Conservation (phyloP, 2,329 filamentous ascomycete species). For the Diaporthe vaccinii region DNA sequence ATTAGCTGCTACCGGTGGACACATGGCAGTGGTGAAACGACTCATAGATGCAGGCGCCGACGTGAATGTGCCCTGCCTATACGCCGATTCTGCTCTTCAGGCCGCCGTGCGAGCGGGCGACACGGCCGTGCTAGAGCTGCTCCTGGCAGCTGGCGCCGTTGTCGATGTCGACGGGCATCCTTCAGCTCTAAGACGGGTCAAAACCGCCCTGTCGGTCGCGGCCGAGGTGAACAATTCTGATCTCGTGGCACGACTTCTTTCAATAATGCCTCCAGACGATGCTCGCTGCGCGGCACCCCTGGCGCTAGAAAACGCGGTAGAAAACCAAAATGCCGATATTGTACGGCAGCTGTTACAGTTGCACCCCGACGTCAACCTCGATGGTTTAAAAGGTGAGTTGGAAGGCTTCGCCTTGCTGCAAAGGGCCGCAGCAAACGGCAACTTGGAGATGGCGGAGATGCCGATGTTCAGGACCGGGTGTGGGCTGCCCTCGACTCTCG, state of each 20-base stretch:
- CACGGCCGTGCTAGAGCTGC: neutral
- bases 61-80: neutral
- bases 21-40: neutral
- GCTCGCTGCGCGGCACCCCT: neutral
- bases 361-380: neutral
- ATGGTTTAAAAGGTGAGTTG: no score
- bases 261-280: neutral
- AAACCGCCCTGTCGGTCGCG: neutral
- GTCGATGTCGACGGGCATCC: neutral
- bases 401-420: neutral
- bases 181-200: neutral
- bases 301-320: neutral
- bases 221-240: neutral
- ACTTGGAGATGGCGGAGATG: no score
- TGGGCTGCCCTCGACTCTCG: neutral
- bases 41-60: neutral
- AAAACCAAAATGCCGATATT: neutral
- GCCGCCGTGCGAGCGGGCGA: neutral
- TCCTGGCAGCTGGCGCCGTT: neutral
- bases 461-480: neutral
- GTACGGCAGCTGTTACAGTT: neutral
- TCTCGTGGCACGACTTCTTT: neutral
- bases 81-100: neutral
- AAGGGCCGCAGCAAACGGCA: neutral
- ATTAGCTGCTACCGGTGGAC: neutral